phyloP scores from a whole-genome alignment of 2,329 filamentous ascomycete species.

The Diplodia seriata region DNA sequence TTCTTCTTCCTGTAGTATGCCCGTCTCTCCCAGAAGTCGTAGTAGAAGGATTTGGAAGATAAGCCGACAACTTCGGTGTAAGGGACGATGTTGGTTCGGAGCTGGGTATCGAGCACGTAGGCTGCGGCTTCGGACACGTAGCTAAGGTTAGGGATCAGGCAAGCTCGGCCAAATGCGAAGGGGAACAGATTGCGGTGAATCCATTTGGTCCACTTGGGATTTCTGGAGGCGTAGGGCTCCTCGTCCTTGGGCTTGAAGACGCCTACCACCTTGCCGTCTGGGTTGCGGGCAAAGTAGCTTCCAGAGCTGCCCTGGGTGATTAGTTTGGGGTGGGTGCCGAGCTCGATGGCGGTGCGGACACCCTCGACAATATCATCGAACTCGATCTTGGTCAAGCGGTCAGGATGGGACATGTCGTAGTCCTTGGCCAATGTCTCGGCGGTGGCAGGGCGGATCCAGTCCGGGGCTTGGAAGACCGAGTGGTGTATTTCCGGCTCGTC shows the following conservation, averaged over 20 bases:
- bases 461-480: slow-evolving; percentile 92
- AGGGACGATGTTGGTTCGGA: slow-evolving; percentile 90
- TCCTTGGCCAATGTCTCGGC: slow-evolving; percentile 72
- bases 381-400: slow-evolving; percentile 75
- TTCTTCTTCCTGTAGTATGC: slow-evolving; percentile 88
- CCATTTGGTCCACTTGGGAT: slow-evolving; percentile 99
- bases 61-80: slow-evolving; percentile 95
- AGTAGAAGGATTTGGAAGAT: slow-evolving; percentile 96
- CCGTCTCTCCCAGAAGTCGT: slow-evolving; percentile 95
- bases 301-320: slow-evolving; percentile 97
- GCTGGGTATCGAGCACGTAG: slow-evolving; percentile 88
- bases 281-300: slow-evolving; percentile 95
- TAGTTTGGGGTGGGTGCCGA: slow-evolving; percentile 91
- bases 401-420: slow-evolving; percentile 61
- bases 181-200: slow-evolving; percentile 97
- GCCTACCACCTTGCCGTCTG: slow-evolving; percentile 90
- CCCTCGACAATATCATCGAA: slow-evolving; percentile 91
- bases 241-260: slow-evolving; percentile 99
- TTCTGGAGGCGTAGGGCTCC: slow-evolving; percentile 94
- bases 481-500: slow-evolving; percentile 95
- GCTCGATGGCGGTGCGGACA: slow-evolving; percentile 86
- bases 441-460: slow-evolving; percentile 81
- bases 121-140: slow-evolving; percentile 98
- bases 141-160: slow-evolving; percentile 94
- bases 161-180: slow-evolving; percentile 94